Evolutionary conservation across 768 basidiomycete species (phyloP).

Genomic region (Kwoniella pini): DNA sequence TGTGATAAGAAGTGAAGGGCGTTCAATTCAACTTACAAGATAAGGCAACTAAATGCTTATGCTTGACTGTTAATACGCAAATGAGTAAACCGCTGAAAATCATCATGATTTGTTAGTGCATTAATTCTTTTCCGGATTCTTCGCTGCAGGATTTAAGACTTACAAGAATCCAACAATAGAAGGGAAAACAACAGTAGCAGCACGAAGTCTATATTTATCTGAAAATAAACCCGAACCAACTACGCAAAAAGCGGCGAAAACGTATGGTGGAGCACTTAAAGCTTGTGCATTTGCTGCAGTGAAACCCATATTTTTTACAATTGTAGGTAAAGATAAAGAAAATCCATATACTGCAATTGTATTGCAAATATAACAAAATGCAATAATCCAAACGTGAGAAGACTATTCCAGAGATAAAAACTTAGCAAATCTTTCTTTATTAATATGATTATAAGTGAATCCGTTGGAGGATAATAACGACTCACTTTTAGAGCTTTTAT

Average conservation of each 20-base stretch:
- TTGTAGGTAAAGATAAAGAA: constrained; percentile 40
- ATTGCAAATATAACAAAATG: constrained; percentile 32
- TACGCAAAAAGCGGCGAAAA: constrained; percentile 40
- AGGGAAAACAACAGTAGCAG: constrained; percentile 1
- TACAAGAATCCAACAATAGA: not conserved
- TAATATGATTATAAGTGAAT: too few relatives aligned
- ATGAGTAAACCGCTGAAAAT: constrained; percentile 31
- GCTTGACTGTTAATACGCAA: constrained; percentile 32
- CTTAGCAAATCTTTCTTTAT: not conserved
- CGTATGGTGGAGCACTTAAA: constrained; percentile 38
- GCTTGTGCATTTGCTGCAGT: constrained; percentile 38
- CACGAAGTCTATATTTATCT: constrained; percentile 8
- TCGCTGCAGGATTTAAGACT: not conserved
- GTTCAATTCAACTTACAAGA: constrained; percentile 18
- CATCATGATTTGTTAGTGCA: not conserved
- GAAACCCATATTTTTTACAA: constrained; percentile 42
- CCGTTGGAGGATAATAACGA: too few relatives aligned
- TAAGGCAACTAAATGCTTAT: constrained; percentile 22
- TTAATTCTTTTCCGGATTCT: not conserved
- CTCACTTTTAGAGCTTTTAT: constrained; percentile 30
- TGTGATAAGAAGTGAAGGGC: too few relatives aligned
- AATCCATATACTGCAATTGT: constrained; percentile 43
- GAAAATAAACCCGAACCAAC: constrained; percentile 28
- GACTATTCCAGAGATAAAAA: too few relatives aligned
- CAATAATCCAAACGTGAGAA: constrained; percentile 33